Conservation (phyloP, 2,329 filamentous ascomycete genomes). For the Xylaria sp. region DNA sequence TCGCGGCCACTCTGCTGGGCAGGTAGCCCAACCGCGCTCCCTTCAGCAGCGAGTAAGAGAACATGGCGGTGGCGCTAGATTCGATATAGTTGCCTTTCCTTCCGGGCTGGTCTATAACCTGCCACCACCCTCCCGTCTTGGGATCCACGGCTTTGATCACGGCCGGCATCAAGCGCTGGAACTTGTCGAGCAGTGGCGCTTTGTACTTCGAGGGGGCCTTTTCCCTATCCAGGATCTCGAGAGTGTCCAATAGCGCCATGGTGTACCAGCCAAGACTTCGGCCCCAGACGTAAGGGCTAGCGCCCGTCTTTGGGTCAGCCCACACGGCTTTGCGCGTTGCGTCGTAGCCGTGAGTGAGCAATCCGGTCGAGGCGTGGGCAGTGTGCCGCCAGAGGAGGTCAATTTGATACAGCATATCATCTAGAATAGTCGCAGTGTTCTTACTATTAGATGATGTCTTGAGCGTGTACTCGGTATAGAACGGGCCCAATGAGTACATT, state of each 20-base stretch:
- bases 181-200: conserved; percentile 30
- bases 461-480: conserved; percentile 41
- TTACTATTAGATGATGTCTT: conserved; percentile 22
- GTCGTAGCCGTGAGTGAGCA: conserved; percentile 46
- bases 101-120: conserved; percentile 41
- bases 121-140: conserved; percentile 46
- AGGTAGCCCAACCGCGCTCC: conserved; percentile 44
- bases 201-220: conserved; percentile 5
- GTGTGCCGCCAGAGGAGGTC: conserved; percentile 40
- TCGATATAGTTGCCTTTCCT: conserved; percentile 45
- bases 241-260: conserved; percentile 45
- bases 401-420: conserved; percentile 39
- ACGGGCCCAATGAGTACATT: conserved; percentile 56
- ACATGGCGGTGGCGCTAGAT: conserved; percentile 45
- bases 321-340: conserved; percentile 42
- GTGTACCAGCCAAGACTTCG: conserved; percentile 47
- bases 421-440: conserved; percentile 23
- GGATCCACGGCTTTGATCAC: conserved; percentile 36
- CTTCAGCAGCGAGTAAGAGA: conserved; percentile 46
- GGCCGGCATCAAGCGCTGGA: conserved; percentile 32
- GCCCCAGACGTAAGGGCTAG: conserved; percentile 46
- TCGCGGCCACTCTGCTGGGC: background rate
- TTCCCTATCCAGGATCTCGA: conserved; percentile 37
- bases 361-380: conserved; percentile 32
- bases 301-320: conserved; percentile 44